Conservation (phyloP, 768 basidiomycete species). For the Guyanaporus albipodus region DNA sequence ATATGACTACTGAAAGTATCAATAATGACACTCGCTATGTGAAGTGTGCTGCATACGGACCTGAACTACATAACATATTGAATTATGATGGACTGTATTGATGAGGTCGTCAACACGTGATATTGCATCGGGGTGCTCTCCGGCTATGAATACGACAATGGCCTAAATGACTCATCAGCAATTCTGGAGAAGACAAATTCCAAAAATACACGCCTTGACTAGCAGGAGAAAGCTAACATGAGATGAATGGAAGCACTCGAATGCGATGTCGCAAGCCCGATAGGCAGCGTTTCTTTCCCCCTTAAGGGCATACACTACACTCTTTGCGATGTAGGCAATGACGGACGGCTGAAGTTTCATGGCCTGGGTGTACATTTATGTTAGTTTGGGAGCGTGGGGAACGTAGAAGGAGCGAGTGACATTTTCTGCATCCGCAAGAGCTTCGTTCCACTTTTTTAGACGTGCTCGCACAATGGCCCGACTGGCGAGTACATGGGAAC, state of each 20-base stretch:
- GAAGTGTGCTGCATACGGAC: neutral
- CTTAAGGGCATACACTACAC: neutral
- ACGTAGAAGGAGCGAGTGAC: neutral
- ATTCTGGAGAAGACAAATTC: too few species aligned
- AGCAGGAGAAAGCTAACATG: neutral
- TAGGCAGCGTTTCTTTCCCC: neutral
- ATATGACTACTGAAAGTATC: too few species aligned
- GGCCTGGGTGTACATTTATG: neutral
- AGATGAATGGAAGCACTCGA: neutral
- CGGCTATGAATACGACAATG: neutral
- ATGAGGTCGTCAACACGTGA: neutral
- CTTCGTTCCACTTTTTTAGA: neutral
- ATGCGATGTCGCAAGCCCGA: neutral
- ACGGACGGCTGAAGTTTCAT: neutral
- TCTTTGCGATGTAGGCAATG: neutral
- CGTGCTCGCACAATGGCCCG: neutral
- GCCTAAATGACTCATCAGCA: neutral
- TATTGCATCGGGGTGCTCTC: neutral
- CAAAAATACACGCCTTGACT: neutral
- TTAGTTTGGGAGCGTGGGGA: neutral
- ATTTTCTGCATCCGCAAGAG: neutral
- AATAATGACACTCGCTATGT: too few species aligned
- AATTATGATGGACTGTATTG: neutral
- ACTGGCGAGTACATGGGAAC: neutral
- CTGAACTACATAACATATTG: neutral